phyloP scores from a whole-genome alignment of 306 rosid genomes.

The Ormosia semicastrata region DNA sequence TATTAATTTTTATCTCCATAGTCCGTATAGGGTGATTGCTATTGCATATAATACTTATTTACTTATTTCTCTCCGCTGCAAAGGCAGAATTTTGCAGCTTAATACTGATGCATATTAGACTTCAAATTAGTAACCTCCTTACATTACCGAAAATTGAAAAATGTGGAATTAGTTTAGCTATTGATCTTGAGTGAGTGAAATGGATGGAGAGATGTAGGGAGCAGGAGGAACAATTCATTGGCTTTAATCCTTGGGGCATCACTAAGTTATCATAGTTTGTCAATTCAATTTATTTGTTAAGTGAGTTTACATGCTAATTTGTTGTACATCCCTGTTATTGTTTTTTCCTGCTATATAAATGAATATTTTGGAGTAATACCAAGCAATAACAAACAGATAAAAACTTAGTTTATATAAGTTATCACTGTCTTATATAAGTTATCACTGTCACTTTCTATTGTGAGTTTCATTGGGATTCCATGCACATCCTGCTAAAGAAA shows the following conservation, averaged over 20 bases:
- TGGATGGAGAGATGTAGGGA: neutral
- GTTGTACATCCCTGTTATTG: neutral
- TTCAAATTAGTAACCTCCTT: neutral
- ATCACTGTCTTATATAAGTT: too few relatives aligned
- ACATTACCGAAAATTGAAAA: neutral
- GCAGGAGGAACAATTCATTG: conserved; percentile 6
- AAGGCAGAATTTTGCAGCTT: neutral
- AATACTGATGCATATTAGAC: neutral
- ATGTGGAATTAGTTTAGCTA: neutral
- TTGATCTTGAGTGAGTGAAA: neutral
- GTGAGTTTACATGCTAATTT: neutral
- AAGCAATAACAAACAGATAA: neutral
- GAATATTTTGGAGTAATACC: neutral
- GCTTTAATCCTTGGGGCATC: neutral
- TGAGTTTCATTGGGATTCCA: neutral
- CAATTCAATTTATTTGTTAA: neutral
- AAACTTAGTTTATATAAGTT: too few relatives aligned
- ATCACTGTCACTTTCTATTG: neutral
- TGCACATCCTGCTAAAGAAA: neutral
- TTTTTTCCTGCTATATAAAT: neutral
- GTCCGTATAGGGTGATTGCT: neutral
- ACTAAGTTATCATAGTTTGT: neutral
- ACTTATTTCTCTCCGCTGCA: neutral
- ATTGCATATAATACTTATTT: neutral
- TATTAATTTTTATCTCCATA: neutral